phyloP scores from a whole-genome alignment of 306 rosid genomes.

The Mimosa bimucronata region DNA sequence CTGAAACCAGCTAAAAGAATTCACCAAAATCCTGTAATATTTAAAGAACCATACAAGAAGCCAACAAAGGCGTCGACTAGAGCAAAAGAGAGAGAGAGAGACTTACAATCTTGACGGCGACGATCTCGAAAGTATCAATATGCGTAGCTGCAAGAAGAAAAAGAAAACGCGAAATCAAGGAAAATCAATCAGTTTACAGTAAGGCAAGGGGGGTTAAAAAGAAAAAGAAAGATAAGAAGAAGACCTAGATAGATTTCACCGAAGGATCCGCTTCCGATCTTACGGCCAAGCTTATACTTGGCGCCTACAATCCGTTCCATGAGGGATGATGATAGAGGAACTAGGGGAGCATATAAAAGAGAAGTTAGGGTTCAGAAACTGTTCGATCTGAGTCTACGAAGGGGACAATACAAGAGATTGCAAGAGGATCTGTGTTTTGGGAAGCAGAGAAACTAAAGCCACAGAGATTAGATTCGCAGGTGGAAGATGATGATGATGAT shows the following conservation, averaged over 20 bases:
- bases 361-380: constrained; percentile 20
- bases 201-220: neutral
- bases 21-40: neutral
- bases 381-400: constrained; percentile 26
- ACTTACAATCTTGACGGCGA: constrained; percentile 90
- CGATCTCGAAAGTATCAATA: constrained; percentile 87
- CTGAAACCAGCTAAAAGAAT: neutral
- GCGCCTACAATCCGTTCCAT: constrained; percentile 81
- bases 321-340: constrained; percentile 27
- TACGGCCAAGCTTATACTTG: constrained; percentile 90
- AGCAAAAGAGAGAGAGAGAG: neutral
- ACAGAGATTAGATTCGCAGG: constrained; percentile 10
- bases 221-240: neutral
- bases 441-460: constrained; percentile 36
- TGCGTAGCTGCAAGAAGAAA: constrained; percentile 74
- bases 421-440: neutral
- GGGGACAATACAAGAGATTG: neutral
- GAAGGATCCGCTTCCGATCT: constrained; percentile 99
- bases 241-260: constrained; percentile 94
- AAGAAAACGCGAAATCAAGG: constrained; percentile 22
- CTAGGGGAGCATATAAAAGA: constrained; percentile 37
- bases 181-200: constrained; percentile 12
- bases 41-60: neutral
- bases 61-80: neutral
- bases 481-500: no score